phyloP scores from a whole-genome alignment of 2,329 filamentous ascomycete genomes.

The Akanthomyces muscarius region DNA sequence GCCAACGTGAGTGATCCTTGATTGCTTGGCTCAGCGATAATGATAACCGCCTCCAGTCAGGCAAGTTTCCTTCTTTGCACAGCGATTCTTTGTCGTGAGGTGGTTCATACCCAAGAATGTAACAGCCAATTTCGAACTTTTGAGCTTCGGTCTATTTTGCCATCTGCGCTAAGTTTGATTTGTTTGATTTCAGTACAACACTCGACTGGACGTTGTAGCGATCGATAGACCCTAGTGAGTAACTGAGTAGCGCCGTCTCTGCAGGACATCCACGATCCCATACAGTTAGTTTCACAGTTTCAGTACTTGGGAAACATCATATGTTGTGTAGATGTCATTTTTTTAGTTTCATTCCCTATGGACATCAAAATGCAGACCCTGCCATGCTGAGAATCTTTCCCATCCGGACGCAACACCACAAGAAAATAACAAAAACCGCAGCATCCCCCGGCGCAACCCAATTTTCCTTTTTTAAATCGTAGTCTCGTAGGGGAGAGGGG shows the following conservation, averaged over 20 bases:
- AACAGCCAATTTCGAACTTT: too few relatives aligned
- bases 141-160: too few relatives aligned
- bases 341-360: conserved; percentile 19
- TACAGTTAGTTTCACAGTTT: neutral
- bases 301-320: neutral
- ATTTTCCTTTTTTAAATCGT: conserved; percentile 68
- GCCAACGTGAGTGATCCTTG: neutral
- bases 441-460: conserved; percentile 17
- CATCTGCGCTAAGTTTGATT: too few relatives aligned
- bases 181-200: too few relatives aligned
- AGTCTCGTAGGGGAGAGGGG: conserved; percentile 94
- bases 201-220: too few relatives aligned
- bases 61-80: neutral
- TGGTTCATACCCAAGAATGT: too few relatives aligned
- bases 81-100: too few relatives aligned
- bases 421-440: conserved; percentile 36
- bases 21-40: neutral
- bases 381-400: conserved; percentile 42
- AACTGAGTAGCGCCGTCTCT: neutral
- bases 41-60: too few relatives aligned
- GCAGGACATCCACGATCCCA: neutral
- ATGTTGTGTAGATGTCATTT: conserved; percentile 16
- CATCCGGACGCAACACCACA: conserved; percentile 42
- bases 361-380: conserved; percentile 25
- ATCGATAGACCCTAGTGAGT: too few relatives aligned